phyloP scores from a whole-genome alignment of 2,329 filamentous ascomycete genomes.

The Albophoma yamanashiensis region DNA sequence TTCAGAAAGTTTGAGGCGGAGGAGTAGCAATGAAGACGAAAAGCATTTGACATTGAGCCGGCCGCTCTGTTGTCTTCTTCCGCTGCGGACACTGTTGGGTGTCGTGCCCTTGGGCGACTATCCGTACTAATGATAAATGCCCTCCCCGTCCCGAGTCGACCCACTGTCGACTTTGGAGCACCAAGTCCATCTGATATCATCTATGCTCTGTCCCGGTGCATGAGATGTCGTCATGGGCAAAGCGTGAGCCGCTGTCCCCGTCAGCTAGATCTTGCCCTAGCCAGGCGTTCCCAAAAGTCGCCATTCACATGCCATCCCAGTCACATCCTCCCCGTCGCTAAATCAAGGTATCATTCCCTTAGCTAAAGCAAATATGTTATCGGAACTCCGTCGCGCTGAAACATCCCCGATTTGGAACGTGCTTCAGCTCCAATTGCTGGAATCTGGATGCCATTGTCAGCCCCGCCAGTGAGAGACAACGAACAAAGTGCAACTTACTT shows the following conservation, averaged over 20 bases:
- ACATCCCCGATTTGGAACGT: slow-evolving; percentile 76
- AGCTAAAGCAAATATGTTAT: slow-evolving; percentile 12
- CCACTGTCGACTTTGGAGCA: not conserved
- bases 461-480: not conserved
- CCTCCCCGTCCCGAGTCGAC: not conserved
- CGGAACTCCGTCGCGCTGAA: slow-evolving; percentile 77
- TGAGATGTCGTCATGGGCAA: not conserved
- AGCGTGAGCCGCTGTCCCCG: not conserved
- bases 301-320: not conserved
- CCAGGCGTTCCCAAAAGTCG: not conserved
- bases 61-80: not conserved
- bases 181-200: not conserved
- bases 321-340: slow-evolving; percentile 1
- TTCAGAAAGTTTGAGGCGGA: slow-evolving; percentile 41
- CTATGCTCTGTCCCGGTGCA: not conserved
- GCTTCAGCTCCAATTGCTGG: slow-evolving; percentile 84
- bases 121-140: not conserved
- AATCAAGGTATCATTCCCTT: slow-evolving; percentile 2
- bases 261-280: not conserved
- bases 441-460: slow-evolving; percentile 43
- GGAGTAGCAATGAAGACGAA: slow-evolving; percentile 3
- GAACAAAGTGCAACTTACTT: slow-evolving; percentile 51
- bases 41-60: not conserved
- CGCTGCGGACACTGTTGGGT: not conserved
- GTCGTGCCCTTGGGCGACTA: not conserved